These are phyloP conservation scores for Leishmania lainsoni DNA, from an alignment of 208 protist species.

Conservation along the genomic window DNA sequence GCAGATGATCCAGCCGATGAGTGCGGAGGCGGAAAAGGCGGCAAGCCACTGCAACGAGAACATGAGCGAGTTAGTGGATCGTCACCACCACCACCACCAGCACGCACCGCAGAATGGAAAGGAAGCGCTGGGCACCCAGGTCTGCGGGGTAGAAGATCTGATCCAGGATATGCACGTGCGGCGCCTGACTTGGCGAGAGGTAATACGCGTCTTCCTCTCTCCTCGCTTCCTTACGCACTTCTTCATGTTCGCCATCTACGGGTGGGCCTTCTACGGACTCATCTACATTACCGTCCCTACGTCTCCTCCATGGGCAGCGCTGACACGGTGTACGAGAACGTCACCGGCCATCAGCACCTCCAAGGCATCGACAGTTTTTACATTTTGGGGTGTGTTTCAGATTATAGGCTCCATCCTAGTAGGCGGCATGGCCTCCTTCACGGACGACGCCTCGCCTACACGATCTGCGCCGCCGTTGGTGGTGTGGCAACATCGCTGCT, in stretches of 20 bases:
- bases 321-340: constrained; percentile 69
- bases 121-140: neutral
- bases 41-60: neutral
- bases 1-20: neutral
- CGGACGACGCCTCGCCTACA: constrained; percentile 68
- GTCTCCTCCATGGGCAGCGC: constrained; percentile 76
- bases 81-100: neutral
- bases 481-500: constrained; percentile 47
- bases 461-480: constrained; percentile 48
- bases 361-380: constrained; percentile 73
- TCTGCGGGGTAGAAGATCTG: constrained; percentile 22
- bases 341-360: constrained; percentile 44
- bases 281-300: constrained; percentile 77
- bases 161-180: constrained; percentile 33
- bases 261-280: constrained; percentile 82
- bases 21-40: neutral
- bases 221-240: constrained; percentile 71
- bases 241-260: constrained; percentile 78
- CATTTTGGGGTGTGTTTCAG: constrained; percentile 81
- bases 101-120: neutral
- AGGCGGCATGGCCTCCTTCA: constrained; percentile 60
- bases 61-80: neutral
- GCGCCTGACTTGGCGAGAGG: constrained; percentile 46
- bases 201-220: constrained; percentile 51
- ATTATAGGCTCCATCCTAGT: constrained; percentile 70